Conservation (phyloP, 176 grass and related monocot genomes). For the Eragrostis nindensis region DNA sequence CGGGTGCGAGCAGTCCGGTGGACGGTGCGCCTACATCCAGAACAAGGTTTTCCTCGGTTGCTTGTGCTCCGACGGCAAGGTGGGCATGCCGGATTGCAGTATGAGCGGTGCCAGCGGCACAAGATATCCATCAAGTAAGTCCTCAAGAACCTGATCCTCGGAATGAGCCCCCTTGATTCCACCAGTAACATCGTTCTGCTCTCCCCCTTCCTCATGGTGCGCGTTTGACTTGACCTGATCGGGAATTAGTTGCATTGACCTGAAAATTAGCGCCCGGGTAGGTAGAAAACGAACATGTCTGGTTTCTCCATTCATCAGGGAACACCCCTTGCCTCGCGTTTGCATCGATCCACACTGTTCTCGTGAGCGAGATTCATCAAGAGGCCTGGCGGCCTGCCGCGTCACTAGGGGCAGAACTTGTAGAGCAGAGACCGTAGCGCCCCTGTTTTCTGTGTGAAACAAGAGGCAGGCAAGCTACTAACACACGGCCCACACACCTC, state of each 20-base stretch:
- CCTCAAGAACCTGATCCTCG: neutral
- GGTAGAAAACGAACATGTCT: too few species aligned
- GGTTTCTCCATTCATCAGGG: neutral
- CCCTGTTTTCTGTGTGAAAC: neutral
- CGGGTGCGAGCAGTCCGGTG: neutral
- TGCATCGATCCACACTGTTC: neutral
- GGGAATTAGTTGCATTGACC: too few species aligned
- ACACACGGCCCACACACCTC: neutral
- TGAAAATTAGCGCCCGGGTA: neutral
- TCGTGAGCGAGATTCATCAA: neutral
- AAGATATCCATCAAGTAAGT: too few species aligned
- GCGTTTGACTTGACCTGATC: neutral
- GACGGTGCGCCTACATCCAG: slow-evolving; percentile 20
- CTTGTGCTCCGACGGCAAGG: slow-evolving; percentile 33
- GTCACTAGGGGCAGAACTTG: too few species aligned
- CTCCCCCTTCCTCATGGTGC: neutral
- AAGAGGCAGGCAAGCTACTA: neutral
- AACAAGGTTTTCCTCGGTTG: neutral
- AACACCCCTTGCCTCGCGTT: neutral
- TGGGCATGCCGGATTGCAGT: neutral
- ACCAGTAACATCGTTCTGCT: neutral
- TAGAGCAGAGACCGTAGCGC: neutral
- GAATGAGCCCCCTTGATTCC: too few species aligned
- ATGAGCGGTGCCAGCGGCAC: neutral
- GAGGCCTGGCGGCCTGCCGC: too few species aligned